Conservation (phyloP, 768 basidiomycete species). For the Lenzites betulinus region DNA sequence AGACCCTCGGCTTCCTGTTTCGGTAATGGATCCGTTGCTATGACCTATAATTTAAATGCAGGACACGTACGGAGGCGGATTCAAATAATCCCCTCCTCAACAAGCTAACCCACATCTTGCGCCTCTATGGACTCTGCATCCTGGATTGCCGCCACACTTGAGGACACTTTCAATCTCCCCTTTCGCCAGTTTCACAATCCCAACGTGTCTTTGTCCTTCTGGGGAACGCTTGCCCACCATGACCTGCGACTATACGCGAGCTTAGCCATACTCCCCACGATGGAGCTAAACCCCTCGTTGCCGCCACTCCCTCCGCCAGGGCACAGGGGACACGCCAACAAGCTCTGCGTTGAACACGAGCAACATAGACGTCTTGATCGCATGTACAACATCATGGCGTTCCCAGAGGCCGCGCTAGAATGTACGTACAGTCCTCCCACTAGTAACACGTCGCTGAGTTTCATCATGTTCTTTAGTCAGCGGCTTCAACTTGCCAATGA, state of each 20-base stretch:
- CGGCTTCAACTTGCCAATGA: constrained; percentile 38
- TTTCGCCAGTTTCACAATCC: background rate
- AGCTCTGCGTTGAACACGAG: constrained; percentile 44
- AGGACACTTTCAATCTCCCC: background rate
- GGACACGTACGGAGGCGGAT: too few relatives aligned
- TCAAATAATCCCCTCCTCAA: background rate
- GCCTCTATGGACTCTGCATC: background rate
- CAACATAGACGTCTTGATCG: constrained; percentile 53
- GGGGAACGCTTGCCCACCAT: background rate
- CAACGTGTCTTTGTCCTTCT: background rate
- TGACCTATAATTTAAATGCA: background rate
- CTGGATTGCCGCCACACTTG: background rate
- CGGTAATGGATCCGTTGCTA: background rate
- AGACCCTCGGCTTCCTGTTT: background rate
- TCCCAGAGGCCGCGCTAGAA: constrained; percentile 37
- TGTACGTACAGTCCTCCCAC: constrained; percentile 37
- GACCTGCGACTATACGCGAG: constrained; percentile 12
- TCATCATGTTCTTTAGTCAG: constrained; percentile 38
- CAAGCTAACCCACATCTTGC: background rate
- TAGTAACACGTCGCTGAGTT: background rate
- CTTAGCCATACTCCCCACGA: constrained; percentile 18
- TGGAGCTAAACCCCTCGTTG: constrained; percentile 16
- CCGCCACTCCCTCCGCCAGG: constrained; percentile 26
- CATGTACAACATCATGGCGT: constrained; percentile 40
- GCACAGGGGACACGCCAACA: constrained; percentile 48